Evolutionary conservation across 164 flowering plant species (phyloP).

Genomic region (Macadamia tetraphylla): DNA sequence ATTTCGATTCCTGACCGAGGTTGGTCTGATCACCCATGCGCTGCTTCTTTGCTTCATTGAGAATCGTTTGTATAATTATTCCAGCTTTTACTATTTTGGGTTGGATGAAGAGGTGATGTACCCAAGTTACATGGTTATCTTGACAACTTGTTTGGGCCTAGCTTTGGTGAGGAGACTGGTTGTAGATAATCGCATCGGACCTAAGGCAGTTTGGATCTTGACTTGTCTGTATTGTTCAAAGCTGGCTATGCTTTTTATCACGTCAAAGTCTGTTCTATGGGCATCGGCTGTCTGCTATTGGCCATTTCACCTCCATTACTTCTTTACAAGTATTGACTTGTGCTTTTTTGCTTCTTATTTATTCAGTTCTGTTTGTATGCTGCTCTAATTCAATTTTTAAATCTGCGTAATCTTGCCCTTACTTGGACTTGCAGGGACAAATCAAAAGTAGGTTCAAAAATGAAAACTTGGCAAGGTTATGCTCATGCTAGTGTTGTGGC

Average conservation of each 20-base stretch:
- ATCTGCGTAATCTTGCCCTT: not conserved
- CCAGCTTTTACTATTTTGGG: slow-evolving; percentile 77
- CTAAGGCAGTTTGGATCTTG: slow-evolving; percentile 78
- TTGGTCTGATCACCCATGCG: slow-evolving; percentile 74
- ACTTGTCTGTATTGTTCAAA: slow-evolving; percentile 82
- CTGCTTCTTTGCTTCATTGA: slow-evolving; percentile 79
- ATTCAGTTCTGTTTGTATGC: not conserved
- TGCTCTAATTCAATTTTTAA: not conserved
- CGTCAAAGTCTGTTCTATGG: slow-evolving; percentile 87
- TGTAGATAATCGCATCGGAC: slow-evolving; percentile 73
- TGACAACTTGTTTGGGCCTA: slow-evolving; percentile 74
- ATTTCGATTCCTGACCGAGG: slow-evolving; percentile 59
- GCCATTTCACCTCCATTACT: slow-evolving; percentile 94
- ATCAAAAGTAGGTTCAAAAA: slow-evolving; percentile 63
- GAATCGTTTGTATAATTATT: slow-evolving; percentile 69
- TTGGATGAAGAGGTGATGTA: slow-evolving; percentile 94
- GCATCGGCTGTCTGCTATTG: slow-evolving; percentile 72
- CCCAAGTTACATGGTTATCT: slow-evolving; percentile 93
- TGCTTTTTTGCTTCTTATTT: not conserved
- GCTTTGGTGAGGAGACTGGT: slow-evolving; percentile 76
- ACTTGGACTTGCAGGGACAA: slow-evolving; percentile 56
- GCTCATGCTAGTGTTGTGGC: slow-evolving; percentile 80
- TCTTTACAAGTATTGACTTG: slow-evolving; percentile 76
- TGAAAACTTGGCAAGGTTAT: slow-evolving; percentile 95
- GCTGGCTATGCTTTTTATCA: slow-evolving; percentile 75